Evolutionary conservation across 768 basidiomycete genomes (phyloP).

Genomic region (Coprinellus aureogranulatus): DNA sequence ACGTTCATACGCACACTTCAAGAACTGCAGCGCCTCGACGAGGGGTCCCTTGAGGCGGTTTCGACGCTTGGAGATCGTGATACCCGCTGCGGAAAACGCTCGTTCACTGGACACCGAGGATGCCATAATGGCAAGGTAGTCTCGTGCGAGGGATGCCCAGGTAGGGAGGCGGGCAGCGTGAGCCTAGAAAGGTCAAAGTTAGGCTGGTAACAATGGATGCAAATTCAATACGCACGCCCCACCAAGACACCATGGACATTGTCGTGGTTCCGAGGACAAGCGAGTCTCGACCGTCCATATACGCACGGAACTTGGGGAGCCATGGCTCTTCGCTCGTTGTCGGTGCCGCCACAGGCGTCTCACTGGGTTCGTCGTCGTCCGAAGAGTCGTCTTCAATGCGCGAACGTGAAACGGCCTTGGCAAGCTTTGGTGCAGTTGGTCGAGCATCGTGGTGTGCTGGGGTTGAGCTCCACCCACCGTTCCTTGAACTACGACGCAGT

Average conservation of each 20-base stretch:
- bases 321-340: background rate
- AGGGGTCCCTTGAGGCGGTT: constrained; percentile 32
- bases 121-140: constrained; percentile 39
- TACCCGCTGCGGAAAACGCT: constrained; percentile 39
- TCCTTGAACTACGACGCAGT: constrained; percentile 2
- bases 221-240: background rate
- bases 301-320: background rate
- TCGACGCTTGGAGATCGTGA: constrained; percentile 34
- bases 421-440: no score
- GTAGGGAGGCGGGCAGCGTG: constrained; percentile 19
- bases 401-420: background rate
- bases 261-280: background rate
- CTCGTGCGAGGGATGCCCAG: constrained; percentile 35
- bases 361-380: background rate
- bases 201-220: no score
- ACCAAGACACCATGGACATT: constrained; percentile 1
- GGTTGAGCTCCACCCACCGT: background rate
- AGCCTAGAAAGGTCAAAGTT: background rate
- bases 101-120: constrained; percentile 36
- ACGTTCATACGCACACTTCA: constrained; percentile 15
- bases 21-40: constrained; percentile 29
- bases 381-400: background rate
- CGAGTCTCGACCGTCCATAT: background rate
- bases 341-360: background rate
- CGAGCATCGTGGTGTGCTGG: background rate